phyloP scores from a whole-genome alignment of 1,139 yeast genomes.

The Spathaspora sp. region DNA sequence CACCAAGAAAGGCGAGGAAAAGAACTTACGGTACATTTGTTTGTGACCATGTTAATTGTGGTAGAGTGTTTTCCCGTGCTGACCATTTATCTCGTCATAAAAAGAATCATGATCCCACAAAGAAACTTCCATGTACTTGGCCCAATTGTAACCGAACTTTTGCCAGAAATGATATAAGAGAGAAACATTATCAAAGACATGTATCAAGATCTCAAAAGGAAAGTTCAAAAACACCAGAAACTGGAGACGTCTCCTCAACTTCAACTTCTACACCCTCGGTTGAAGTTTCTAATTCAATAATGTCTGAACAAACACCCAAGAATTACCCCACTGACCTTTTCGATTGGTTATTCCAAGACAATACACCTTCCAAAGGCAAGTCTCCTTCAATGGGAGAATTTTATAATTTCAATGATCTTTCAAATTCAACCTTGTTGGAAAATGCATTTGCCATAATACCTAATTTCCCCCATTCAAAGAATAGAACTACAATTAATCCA shows the following conservation, averaged over 20 bases:
- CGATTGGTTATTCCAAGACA: conserved; percentile 32
- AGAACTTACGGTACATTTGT: conserved; percentile 15
- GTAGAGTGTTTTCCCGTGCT: conserved; percentile 33
- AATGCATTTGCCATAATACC: conserved; percentile 31
- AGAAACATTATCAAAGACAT: conserved; percentile 35
- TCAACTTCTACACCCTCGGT: not conserved
- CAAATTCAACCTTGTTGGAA: conserved; percentile 29
- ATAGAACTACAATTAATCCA: conserved; percentile 25
- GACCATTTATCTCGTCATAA: conserved; percentile 42
- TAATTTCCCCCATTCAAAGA: conserved; percentile 29
- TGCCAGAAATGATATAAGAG: conserved; percentile 37
- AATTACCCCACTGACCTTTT: conserved; percentile 25
- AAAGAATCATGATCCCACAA: conserved; percentile 38
- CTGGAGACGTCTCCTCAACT: not conserved
- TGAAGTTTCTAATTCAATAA: not conserved
- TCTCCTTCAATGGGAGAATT: conserved; percentile 12
- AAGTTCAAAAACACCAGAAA: not conserved
- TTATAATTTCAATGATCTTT: conserved; percentile 18
- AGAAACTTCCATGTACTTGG: conserved; percentile 24
- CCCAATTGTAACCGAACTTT: conserved; percentile 34
- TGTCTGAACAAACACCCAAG: not conserved
- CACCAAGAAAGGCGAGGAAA: conserved; percentile 11
- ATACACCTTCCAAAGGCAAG: conserved; percentile 11
- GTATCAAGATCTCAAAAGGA: conserved; percentile 12
- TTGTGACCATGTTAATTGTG: conserved; percentile 24